Evolutionary conservation across 805 yeast genomes (phyloP).

Genomic region (Maudiozyma serrabonitensis): DNA sequence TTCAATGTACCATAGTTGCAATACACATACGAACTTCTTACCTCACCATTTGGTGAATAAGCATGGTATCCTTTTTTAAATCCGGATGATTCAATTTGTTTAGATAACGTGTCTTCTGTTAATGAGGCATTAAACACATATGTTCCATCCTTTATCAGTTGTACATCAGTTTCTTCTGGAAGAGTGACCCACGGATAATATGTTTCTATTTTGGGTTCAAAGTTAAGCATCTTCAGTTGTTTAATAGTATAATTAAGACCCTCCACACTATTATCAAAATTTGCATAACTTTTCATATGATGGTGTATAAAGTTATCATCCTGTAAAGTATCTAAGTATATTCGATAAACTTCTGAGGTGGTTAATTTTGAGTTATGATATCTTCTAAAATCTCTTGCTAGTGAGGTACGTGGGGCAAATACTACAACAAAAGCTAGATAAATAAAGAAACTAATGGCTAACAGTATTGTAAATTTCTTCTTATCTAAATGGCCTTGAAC

Average conservation of each 20-base stretch:
- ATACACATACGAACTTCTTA: constrained; percentile 44
- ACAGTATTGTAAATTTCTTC: constrained; percentile 18
- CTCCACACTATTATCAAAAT: constrained; percentile 36
- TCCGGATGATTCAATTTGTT: constrained; percentile 32
- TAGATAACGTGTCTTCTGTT: constrained; percentile 37
- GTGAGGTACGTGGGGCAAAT: constrained; percentile 76
- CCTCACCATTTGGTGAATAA: constrained; percentile 56
- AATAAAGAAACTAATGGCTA: constrained; percentile 17
- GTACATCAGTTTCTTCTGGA: constrained; percentile 38
- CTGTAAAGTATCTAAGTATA: constrained; percentile 37
- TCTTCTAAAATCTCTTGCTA: constrained; percentile 70
- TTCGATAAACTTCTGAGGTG: constrained; percentile 57
- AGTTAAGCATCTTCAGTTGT: constrained; percentile 43
- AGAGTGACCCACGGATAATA: constrained; percentile 49
- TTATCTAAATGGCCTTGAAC: constrained; percentile 26
- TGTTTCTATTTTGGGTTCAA: constrained; percentile 40
- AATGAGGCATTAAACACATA: constrained; percentile 40
- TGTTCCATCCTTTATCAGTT: constrained; percentile 26
- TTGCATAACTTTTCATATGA: constrained; percentile 17
- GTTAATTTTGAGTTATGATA: constrained; percentile 59
- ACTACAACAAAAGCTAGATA: constrained; percentile 49
- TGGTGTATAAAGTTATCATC: constrained; percentile 27
- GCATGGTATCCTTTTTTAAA: constrained; percentile 46
- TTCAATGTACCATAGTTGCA: constrained; percentile 50
- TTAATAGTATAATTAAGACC: constrained; percentile 41